Conservation (phyloP, 2,329 filamentous ascomycete genomes). For the Aspergillus nomiae region DNA sequence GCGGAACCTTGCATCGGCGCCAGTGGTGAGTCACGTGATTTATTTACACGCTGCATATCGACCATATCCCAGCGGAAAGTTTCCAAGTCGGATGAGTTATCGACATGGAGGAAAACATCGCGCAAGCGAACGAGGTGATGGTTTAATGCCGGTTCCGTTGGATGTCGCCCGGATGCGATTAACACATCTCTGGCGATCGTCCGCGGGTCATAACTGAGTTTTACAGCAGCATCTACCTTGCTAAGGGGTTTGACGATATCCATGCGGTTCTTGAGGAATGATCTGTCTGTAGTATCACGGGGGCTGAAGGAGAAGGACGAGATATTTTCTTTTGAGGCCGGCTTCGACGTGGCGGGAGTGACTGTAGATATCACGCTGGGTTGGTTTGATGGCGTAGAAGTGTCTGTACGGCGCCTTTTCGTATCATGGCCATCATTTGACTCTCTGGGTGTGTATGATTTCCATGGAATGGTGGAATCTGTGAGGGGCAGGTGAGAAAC, state of each 20-base stretch:
- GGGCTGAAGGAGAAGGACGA: constrained; percentile 13
- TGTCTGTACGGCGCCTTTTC: constrained; percentile 19
- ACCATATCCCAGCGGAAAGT: constrained; percentile 65
- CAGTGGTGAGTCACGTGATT: constrained; percentile 16
- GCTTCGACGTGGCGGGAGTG: background rate
- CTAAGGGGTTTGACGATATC: constrained; percentile 50
- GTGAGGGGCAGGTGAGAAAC: background rate
- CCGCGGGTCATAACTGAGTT: constrained; percentile 59
- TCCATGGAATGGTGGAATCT: background rate
- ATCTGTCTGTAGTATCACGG: constrained; percentile 14
- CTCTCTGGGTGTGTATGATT: background rate
- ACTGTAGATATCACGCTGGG: background rate
- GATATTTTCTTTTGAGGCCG: constrained; percentile 4
- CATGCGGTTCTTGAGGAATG: constrained; percentile 30
- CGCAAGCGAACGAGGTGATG: constrained; percentile 57
- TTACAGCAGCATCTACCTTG: constrained; percentile 40
- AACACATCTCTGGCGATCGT: constrained; percentile 67
- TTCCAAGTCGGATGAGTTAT: constrained; percentile 53
- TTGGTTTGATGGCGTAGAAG: background rate
- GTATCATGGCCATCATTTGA: constrained; percentile 6
- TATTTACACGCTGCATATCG: constrained; percentile 38
- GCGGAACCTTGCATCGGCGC: background rate
- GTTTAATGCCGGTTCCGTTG: constrained; percentile 61
- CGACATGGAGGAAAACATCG: constrained; percentile 45
- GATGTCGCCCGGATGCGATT: constrained; percentile 63